Percentiles rank a stretch among this genome's conserved stretches.
These are phyloP conservation scores for Odontarrhena argentea DNA, from an alignment of 345 rosid genomes.

Conservation along the genomic window DNA sequence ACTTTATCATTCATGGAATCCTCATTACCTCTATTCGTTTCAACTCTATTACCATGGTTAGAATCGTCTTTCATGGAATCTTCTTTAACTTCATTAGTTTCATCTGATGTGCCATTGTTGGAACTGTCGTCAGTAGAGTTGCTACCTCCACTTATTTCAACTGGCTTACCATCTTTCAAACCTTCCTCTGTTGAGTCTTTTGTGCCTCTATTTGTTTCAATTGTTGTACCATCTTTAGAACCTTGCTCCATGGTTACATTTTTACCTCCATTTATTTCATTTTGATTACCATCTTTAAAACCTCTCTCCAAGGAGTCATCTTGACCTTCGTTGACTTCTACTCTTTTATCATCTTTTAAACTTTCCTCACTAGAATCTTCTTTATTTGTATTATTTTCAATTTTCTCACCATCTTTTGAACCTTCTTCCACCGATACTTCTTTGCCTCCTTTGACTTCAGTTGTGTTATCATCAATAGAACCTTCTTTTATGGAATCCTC, in stretches of 20 bases:
- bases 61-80: background rate
- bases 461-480: background rate
- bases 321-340: background rate
- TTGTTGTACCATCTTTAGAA: too few species aligned
- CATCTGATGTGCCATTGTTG: too few species aligned
- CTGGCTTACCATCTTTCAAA: too few species aligned
- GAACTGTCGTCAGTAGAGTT: too few species aligned
- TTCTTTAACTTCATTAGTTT: too few species aligned
- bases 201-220: too few species aligned
- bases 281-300: too few species aligned
- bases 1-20: slow-evolving; percentile 2
- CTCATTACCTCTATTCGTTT: background rate
- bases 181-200: too few species aligned
- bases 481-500: background rate
- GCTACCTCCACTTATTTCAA: too few species aligned
- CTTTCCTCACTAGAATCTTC: background rate
- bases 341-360: background rate
- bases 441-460: background rate
- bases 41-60: background rate
- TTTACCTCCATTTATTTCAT: too few species aligned
- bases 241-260: too few species aligned
- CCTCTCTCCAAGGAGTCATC: too few species aligned
- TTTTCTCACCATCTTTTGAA: background rate
- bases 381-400: background rate
- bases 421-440: background rate